Evolutionary conservation across 768 basidiomycete species (phyloP).

Genomic region (Pisolithus albus): DNA sequence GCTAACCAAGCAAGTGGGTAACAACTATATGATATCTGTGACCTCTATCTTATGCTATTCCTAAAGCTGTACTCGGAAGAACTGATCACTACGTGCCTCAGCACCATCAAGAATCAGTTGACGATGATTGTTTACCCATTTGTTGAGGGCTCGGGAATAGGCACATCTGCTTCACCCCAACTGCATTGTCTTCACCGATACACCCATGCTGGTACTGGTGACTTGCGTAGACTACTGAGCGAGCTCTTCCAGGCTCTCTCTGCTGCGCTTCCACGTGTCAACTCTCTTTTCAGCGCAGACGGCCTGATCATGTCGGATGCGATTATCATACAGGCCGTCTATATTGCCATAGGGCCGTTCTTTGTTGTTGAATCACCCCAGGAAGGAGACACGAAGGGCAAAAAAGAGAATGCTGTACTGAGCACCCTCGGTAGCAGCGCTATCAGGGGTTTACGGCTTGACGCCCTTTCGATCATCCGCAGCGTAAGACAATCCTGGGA

Average conservation of each 20-base stretch:
- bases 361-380: constrained; percentile 70
- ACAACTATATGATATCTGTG: not conserved
- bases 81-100: constrained; percentile 73
- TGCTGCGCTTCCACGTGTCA: constrained; percentile 67
- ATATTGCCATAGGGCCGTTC: constrained; percentile 90
- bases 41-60: not conserved
- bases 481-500: constrained; percentile 48
- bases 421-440: constrained; percentile 70
- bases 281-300: constrained; percentile 65
- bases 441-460: constrained; percentile 74
- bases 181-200: constrained; percentile 47
- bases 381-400: constrained; percentile 49
- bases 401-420: constrained; percentile 51
- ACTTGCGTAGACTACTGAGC: constrained; percentile 44
- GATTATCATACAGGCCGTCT: constrained; percentile 88
- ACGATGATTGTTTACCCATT: constrained; percentile 79
- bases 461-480: constrained; percentile 77
- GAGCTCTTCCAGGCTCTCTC: constrained; percentile 72
- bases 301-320: constrained; percentile 71
- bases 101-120: constrained; percentile 72
- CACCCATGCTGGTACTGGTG: constrained; percentile 26
- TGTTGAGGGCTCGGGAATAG: constrained; percentile 57
- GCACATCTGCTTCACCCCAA: constrained; percentile 38
- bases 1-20: constrained; percentile 75
- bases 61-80: constrained; percentile 89